Evolutionary conservation across 2,329 filamentous ascomycete genomes (phyloP).

Genomic region (Arthrobotrys iridis): DNA sequence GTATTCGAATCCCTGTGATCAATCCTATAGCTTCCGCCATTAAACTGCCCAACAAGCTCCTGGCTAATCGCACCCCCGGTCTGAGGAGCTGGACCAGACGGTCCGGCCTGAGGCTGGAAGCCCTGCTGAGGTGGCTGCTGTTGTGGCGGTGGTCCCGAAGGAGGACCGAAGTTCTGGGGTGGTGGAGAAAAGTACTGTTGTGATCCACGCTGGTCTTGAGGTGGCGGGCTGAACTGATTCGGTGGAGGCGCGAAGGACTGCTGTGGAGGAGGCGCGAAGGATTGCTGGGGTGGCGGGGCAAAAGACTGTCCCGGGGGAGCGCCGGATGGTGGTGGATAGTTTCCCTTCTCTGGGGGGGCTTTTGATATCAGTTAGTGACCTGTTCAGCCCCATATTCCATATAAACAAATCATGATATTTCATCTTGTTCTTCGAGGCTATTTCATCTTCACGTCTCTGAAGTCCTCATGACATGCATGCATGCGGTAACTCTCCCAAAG

Average conservation of each 20-base stretch:
- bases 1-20: slow-evolving; percentile 92
- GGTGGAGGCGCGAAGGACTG: slow-evolving; percentile 61
- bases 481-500: slow-evolving; percentile 33
- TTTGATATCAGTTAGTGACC: neutral
- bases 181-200: slow-evolving; percentile 59
- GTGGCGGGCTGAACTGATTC: slow-evolving; percentile 56
- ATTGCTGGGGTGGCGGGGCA: slow-evolving; percentile 61
- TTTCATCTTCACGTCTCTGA: neutral
- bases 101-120: slow-evolving; percentile 59
- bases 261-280: slow-evolving; percentile 65
- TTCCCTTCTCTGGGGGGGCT: slow-evolving; percentile 51
- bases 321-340: slow-evolving; percentile 50
- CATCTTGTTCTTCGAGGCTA: neutral
- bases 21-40: slow-evolving; percentile 92
- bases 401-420: neutral
- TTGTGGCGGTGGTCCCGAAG: slow-evolving; percentile 56
- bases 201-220: slow-evolving; percentile 44
- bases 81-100: slow-evolving; percentile 59
- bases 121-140: slow-evolving; percentile 59
- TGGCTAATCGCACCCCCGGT: slow-evolving; percentile 60
- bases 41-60: slow-evolving; percentile 96
- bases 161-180: slow-evolving; percentile 55
- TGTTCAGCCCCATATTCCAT: neutral
- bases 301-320: slow-evolving; percentile 57
- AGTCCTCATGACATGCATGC: neutral